Evolutionary conservation across 768 basidiomycete genomes (phyloP).

Genomic region (Rickenella mellea): DNA sequence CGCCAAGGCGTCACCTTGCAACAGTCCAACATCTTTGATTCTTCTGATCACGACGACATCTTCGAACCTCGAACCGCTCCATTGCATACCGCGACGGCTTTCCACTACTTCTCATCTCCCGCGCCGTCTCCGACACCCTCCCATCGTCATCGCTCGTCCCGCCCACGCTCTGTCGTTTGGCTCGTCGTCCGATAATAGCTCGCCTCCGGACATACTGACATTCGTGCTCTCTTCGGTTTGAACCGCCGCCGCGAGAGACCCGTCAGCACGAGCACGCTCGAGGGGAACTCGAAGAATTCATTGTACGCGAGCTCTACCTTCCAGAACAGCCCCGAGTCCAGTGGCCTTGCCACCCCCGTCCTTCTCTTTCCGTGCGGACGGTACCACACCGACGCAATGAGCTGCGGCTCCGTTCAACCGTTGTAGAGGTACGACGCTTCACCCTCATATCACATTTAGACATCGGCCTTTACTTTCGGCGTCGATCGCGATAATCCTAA

Average conservation of each 20-base stretch:
- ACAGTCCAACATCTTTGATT: conserved; percentile 21
- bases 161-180: conserved; percentile 58
- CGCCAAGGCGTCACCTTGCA: conserved; percentile 21
- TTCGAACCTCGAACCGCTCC: conserved; percentile 46
- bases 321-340: conserved; percentile 81
- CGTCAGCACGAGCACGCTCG: conserved; percentile 15
- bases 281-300: conserved; percentile 28
- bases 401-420: too few relatives aligned
- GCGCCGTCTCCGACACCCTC: conserved; percentile 28
- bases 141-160: conserved; percentile 25
- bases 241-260: conserved; percentile 5
- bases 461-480: too few relatives aligned
- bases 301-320: conserved; percentile 58
- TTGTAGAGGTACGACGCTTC: too few relatives aligned
- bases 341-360: conserved; percentile 73
- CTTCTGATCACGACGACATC: conserved; percentile 8
- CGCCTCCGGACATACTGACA: conserved; percentile 19
- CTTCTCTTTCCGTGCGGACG: too few relatives aligned
- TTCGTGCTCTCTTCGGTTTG: conserved; percentile 22
- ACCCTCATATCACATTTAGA: too few relatives aligned
- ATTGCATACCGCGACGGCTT: conserved; percentile 21
- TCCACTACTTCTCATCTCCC: conserved; percentile 29
- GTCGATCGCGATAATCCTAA: too few relatives aligned
- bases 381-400: too few relatives aligned
- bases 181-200: conserved; percentile 38